A percentile compares a stretch with the other conserved stretches of the same genome.
phyloP scores from a whole-genome alignment of 2,329 filamentous ascomycete species.

The Calonectria ilicicola region DNA sequence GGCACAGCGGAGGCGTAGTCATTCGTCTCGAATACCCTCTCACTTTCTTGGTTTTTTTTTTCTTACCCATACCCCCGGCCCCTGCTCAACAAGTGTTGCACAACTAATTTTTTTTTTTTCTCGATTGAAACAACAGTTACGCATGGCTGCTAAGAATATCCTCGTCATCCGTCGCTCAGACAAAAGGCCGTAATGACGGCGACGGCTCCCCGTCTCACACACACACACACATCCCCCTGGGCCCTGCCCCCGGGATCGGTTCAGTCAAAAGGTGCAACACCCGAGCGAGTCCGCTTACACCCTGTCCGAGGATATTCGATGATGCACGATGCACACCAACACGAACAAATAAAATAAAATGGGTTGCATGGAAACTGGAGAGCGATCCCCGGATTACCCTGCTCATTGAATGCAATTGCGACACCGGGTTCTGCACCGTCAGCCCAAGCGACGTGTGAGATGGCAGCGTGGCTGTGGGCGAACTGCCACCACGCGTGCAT shows the following conservation, averaged over 20 bases:
- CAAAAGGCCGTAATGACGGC: neutral
- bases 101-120: neutral
- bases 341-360: neutral
- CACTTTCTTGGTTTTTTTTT: neutral
- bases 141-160: constrained; percentile 6
- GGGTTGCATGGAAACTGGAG: constrained; percentile 14
- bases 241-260: neutral
- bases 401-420: no score
- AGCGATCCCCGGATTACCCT: neutral
- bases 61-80: neutral
- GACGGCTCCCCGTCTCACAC: neutral
- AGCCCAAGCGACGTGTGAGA: constrained; percentile 5
- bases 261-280: neutral
- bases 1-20: constrained; percentile 2
- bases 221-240: no score
- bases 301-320: neutral
- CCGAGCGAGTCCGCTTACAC: neutral
- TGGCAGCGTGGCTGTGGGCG: constrained; percentile 11
- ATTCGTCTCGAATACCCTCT: neutral
- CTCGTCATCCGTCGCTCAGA: constrained; percentile 6
- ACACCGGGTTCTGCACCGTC: constrained; percentile 17
- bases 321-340: constrained; percentile 5
- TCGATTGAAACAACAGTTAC: constrained; percentile 7
- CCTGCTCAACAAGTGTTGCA: neutral
- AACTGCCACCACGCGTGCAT: neutral